Base-by-base conservation (phyloP, 169 alveolate species). In the Plasmodium malariae region DNA sequence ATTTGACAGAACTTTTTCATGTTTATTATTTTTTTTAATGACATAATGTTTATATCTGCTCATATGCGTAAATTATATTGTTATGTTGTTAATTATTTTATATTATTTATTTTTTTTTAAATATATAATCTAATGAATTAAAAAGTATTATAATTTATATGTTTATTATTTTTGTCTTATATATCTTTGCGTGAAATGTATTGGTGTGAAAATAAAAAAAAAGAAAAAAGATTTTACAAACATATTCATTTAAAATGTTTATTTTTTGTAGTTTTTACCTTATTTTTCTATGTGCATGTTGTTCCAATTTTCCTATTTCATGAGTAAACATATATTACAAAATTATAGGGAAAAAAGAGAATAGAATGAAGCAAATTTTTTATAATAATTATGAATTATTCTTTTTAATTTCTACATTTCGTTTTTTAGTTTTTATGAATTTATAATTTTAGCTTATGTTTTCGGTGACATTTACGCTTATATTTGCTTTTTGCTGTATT, bases 131-230 rank as follows among this genome's bases (percentile, higher is more conserved):
- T 51, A 51, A 51, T 51, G 14, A 51, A 51, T 7, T 51, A 12
- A 51, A n/a, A 51, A 51, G 24, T 7, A 51, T 51, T 51, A 51
- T 51, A 51, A 12, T 51, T 51, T 51, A 51, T 51, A 51, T 12
- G 24, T n/a, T 9, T 51, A 51, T n/a, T 62, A 62, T 62, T 62
- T 62, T 62, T 30, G 72, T 62, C 48, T 48, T 26, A 62, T 62
- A 62, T 62, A 62, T 62, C 28, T 62, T 26, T 62, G 28, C 28
- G 21, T 62, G 19, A 12, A 26, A 28, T 11, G 12, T 24, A 24
- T 28, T 14, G 14, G 28, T 62, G 19, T 62, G 19, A 62, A 62
- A 62, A 17, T 3, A 57, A 57, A 11, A 57, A 57, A 49, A 49
- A 49, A 49, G 12, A 49, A 49, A 49, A 49, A 0, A 49, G 14